Conservation (phyloP, 108 stramenopile species). For the Pseudonitzschia pungens region DNA sequence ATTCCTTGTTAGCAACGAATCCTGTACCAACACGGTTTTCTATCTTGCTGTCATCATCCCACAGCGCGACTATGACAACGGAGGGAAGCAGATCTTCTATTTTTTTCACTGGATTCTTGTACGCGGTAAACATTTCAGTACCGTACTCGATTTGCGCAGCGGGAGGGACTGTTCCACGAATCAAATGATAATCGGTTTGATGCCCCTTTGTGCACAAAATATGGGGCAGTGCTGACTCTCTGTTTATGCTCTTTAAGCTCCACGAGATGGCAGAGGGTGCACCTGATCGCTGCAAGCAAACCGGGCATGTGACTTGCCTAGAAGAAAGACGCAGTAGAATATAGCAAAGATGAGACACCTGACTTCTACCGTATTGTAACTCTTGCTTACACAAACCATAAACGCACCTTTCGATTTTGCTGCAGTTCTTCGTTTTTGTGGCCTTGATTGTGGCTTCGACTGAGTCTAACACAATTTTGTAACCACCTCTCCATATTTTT, state of each 20-base stretch:
- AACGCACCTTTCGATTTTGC: too few relatives aligned
- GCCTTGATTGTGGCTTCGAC: constrained; percentile 30
- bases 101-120: constrained; percentile 48
- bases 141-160: constrained; percentile 5
- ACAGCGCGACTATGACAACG: constrained; percentile 75
- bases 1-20: constrained; percentile 70
- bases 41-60: constrained; percentile 45
- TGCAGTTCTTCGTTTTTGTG: background rate
- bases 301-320: constrained; percentile 71
- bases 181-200: constrained; percentile 39
- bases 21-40: constrained; percentile 68
- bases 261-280: constrained; percentile 53
- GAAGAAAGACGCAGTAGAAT: background rate
- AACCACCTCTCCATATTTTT: constrained; percentile 76
- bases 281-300: constrained; percentile 54
- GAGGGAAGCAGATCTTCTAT: constrained; percentile 41
- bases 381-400: too few relatives aligned
- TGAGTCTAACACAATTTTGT: constrained; percentile 59
- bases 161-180: constrained; percentile 35
- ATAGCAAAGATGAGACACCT: background rate
- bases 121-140: constrained; percentile 7
- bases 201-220: constrained; percentile 56
- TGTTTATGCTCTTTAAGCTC: constrained; percentile 50
- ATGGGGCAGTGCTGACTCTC: constrained; percentile 43
- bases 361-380: too few relatives aligned